phyloP scores from a whole-genome alignment of 257 asterid genomes.

The Salvia splendens region DNA sequence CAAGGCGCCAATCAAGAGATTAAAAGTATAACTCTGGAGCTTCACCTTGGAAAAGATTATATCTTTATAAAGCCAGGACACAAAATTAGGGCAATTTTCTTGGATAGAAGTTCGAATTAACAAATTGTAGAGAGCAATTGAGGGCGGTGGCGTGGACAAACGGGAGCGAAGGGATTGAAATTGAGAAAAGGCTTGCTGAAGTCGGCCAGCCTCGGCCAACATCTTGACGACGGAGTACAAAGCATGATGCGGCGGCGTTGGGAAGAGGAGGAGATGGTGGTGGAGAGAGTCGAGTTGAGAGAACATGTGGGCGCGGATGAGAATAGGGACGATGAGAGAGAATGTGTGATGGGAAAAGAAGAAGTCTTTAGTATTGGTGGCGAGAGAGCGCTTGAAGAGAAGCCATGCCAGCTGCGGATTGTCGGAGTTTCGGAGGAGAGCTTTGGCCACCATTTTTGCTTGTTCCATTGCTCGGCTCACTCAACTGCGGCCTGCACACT shows the following conservation, averaged over 20 bases:
- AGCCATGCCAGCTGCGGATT: conserved; percentile 76
- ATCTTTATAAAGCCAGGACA: conserved; percentile 71
- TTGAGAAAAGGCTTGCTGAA: conserved; percentile 56
- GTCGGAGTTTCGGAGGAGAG: conserved; percentile 52
- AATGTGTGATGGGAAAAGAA: conserved; percentile 37
- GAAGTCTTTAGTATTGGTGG: conserved; percentile 20
- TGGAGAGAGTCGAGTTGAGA: conserved; percentile 62
- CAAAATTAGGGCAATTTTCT: conserved; percentile 31
- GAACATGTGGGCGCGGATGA: conserved; percentile 66
- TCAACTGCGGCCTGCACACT: not conserved
- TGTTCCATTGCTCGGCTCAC: conserved; percentile 38
- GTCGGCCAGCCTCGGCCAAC: conserved; percentile 52
- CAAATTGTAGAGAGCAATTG: conserved; percentile 58
- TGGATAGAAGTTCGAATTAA: conserved; percentile 51
- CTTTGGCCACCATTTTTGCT: conserved; percentile 47
- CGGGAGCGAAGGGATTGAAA: conserved; percentile 62
- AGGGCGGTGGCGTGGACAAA: conserved; percentile 51
- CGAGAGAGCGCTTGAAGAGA: conserved; percentile 62
- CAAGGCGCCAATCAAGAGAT: conserved; percentile 63
- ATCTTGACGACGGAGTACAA: conserved; percentile 48
- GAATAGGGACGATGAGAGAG: conserved; percentile 62
- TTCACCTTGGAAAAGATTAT: conserved; percentile 58
- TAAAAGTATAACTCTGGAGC: conserved; percentile 72
- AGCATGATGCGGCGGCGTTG: conserved; percentile 31
- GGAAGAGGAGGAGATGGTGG: conserved; percentile 47